Base-by-base conservation (phyloP, 2,329 filamentous ascomycete genomes). In the Fusarium sulawesiense region DNA sequence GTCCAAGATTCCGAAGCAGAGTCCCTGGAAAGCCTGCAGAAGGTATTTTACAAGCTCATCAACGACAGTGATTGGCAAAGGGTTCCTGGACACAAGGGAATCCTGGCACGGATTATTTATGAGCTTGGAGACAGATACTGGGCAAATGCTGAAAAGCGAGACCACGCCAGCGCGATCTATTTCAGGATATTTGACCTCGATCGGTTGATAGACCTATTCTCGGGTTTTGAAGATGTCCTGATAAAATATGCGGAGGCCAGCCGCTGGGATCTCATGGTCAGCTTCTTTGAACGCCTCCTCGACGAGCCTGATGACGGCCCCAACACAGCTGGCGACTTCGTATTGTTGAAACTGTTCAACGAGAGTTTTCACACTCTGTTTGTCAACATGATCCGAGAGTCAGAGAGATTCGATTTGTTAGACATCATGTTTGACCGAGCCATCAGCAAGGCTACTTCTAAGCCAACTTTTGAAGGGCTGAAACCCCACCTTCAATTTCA, bases 81-180 rank as follows among this genome's bases (percentile, higher is more conserved):
- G 25, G 25, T 25, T 25, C 8, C 7, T 25, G 25, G 25, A 9
- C 25, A 25, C 25, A 25, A 9, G 8, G 13, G 55, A 2, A 57
- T 54, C 7, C 2, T 57, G 4, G 47, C 55, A 7, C 27, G 34
- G 20, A 11, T 34, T 11, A 57, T 53, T 14, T 57, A 54, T 6
- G 49, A 18, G 21, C 34, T 57, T 9, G 47, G 47, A 3, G 34
- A 57, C 7, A 57, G 42, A 2, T 53, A 34, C 13, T 57, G 55
- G 55, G 27, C 8, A 27, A 20, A 53, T 25, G 18, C 20, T 2
- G 21, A 53, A 7, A 7, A 23, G 5, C 27, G 16, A 4, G 47
- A 42, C 3, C 5, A 42, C 1, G 55, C 55, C 4, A 54, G 40
- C 16, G 8, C 47, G 1, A 27, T 27, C 9, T 54, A 57, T 2